These are phyloP conservation scores for Penicillium robsamsonii DNA, from an alignment of 495 filamentous ascomycete genomes.

Conservation along the genomic window DNA sequence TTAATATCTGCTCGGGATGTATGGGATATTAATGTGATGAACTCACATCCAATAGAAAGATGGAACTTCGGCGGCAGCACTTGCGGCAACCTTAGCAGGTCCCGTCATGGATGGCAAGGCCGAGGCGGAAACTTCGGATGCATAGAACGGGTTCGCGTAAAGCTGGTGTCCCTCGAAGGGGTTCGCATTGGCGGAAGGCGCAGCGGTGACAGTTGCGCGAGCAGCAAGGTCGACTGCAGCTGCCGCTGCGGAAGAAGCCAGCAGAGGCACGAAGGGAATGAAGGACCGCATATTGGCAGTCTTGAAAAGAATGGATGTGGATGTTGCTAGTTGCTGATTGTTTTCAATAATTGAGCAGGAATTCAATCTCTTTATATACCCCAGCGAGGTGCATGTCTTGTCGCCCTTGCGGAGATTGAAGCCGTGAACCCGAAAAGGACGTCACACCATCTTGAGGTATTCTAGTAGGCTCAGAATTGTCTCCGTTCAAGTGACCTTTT, in stretches of 20 bases:
- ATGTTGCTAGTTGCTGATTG: neutral
- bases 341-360: neutral
- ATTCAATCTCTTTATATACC: constrained; percentile 7
- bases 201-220: constrained; percentile 29
- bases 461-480: neutral
- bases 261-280: constrained; percentile 9
- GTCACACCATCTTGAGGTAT: neutral
- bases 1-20: neutral
- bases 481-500: neutral
- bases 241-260: constrained; percentile 14
- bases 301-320: neutral
- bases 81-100: constrained; percentile 37
- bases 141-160: constrained; percentile 59
- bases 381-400: neutral
- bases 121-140: constrained; percentile 50
- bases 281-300: constrained; percentile 15
- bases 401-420: neutral
- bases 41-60: constrained; percentile 70
- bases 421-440: constrained; percentile 1
- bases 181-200: constrained; percentile 49
- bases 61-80: constrained; percentile 60
- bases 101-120: constrained; percentile 52
- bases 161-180: constrained; percentile 53
- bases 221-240: constrained; percentile 16
- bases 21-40: neutral